Evolutionary conservation across 148 eudicot species (phyloP).

Genomic region (Selenicereus undatus): DNA sequence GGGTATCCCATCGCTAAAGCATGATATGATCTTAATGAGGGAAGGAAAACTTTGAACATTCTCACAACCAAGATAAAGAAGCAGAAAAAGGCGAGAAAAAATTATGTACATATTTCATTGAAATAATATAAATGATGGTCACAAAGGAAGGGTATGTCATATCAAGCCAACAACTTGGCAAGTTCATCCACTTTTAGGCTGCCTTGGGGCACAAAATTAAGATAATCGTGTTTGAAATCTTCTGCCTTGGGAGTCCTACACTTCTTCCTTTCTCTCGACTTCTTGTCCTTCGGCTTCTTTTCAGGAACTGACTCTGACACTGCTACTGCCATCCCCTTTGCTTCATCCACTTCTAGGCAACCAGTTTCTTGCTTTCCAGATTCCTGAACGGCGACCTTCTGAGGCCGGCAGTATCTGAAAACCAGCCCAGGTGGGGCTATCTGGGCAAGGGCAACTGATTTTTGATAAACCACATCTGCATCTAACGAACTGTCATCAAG

Average conservation of each 20-base stretch:
- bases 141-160: slow-evolving; percentile 6
- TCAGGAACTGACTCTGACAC: slow-evolving; percentile 10
- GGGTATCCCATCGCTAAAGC: too few relatives aligned
- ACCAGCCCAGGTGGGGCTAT: slow-evolving; percentile 75
- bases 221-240: slow-evolving; percentile 38
- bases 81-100: not conserved
- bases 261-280: slow-evolving; percentile 34
- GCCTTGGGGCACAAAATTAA: slow-evolving; percentile 55
- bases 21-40: too few relatives aligned
- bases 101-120: not conserved
- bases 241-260: slow-evolving; percentile 30
- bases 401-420: slow-evolving; percentile 38
- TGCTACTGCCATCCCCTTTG: slow-evolving; percentile 3
- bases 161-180: slow-evolving; percentile 76
- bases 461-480: slow-evolving; percentile 59
- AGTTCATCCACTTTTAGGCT: slow-evolving; percentile 83
- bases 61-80: not conserved
- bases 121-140: slow-evolving; percentile 1
- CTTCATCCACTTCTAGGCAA: slow-evolving; percentile 29
- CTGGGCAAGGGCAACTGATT: slow-evolving; percentile 58
- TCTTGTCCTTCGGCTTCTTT: slow-evolving; percentile 24
- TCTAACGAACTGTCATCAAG: slow-evolving; percentile 50
- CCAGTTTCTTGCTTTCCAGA: slow-evolving; percentile 32
- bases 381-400: slow-evolving; percentile 27
- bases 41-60: not conserved